Conservation (phyloP, 805 yeast genomes). For the Candida insectalens region DNA sequence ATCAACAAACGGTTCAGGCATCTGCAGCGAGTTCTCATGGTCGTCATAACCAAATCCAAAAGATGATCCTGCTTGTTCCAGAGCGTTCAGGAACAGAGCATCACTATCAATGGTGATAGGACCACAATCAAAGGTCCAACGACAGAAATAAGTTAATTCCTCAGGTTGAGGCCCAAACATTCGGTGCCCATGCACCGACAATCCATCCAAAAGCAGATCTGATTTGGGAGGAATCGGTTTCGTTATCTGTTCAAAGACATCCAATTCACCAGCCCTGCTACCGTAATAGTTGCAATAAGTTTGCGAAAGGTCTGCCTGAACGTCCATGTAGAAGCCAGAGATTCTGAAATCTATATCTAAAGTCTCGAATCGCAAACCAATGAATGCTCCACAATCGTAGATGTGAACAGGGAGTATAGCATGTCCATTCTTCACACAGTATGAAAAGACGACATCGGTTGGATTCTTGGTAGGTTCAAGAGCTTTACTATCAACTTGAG, state of each 20-base stretch:
- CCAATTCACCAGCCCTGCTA: neutral
- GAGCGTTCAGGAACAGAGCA: constrained; percentile 33
- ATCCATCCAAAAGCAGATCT: constrained; percentile 47
- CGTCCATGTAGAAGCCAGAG: constrained; percentile 88
- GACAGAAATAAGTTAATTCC: constrained; percentile 81
- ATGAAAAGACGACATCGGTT: constrained; percentile 64
- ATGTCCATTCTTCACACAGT: constrained; percentile 61
- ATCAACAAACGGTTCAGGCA: constrained; percentile 43
- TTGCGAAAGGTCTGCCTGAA: constrained; percentile 67
- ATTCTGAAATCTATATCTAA: constrained; percentile 77
- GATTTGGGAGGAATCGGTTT: constrained; percentile 18
- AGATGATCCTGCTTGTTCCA: constrained; percentile 33
- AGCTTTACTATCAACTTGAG: too few species aligned
- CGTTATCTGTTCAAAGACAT: constrained; percentile 16
- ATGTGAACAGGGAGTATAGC: constrained; percentile 64
- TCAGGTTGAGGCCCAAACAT: constrained; percentile 88
- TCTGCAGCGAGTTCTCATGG: constrained; percentile 61
- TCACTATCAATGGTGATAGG: constrained; percentile 42
- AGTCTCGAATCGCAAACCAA: constrained; percentile 52
- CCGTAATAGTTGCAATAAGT: constrained; percentile 26
- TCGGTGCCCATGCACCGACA: constrained; percentile 74
- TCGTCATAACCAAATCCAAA: constrained; percentile 61
- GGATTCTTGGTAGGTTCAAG: constrained; percentile 41
- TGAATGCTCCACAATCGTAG: constrained; percentile 49
- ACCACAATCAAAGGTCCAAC: constrained; percentile 80